Evolutionary conservation across 345 rosid species (phyloP), one percentile per base, ranked within the genome.

Genomic region (Schrenkiella parvula): DNA sequence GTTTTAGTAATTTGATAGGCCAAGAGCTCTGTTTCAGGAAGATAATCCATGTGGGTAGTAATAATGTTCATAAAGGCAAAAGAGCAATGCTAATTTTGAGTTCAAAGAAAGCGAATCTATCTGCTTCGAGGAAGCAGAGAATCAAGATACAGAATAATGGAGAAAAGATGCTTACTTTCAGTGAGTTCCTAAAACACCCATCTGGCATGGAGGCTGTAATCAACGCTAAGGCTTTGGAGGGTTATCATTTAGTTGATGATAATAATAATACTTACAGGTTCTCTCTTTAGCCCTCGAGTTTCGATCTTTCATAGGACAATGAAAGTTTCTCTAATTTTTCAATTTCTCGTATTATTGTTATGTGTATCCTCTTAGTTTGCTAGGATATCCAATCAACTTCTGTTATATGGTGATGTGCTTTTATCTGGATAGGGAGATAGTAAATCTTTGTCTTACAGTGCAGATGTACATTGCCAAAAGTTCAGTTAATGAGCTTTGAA

Each of bases 381-480:
- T 39, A n/a, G n/a, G n/a, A n/a, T n/a, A n/a, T n/a, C n/a, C n/a
- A 28, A 28, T 28, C 29, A 28, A 32, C 35, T 1, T 32, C n/a
- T 32, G 9, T 6, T 15, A 23, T 37, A n/a, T 43, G 26, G 54
- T 2, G 7, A 29, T 48, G 23, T 66, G 31, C 13, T 61, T 23
- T 42, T 6, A 7, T 38, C 22, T 48, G 37, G 58, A 25, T 70
- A 47, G 19, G 35, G 51, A 53, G 46, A 31, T 43, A 14, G 76
- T 76, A 39, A 59, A 48, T 34, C 58, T 72, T 69, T 64, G 52
- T 35, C 78, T 28, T 58, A 68, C 78, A 66, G 74, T 72, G 80
- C 80, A 83, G 91, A 80, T 91, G 97, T 83, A 69, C 78, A 59
- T 77, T 89, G 58, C 93, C 91, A 18, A 86, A 83, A 62, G 25